Conservation (phyloP, 257 asterid genomes). For the Petrea volubilis region DNA sequence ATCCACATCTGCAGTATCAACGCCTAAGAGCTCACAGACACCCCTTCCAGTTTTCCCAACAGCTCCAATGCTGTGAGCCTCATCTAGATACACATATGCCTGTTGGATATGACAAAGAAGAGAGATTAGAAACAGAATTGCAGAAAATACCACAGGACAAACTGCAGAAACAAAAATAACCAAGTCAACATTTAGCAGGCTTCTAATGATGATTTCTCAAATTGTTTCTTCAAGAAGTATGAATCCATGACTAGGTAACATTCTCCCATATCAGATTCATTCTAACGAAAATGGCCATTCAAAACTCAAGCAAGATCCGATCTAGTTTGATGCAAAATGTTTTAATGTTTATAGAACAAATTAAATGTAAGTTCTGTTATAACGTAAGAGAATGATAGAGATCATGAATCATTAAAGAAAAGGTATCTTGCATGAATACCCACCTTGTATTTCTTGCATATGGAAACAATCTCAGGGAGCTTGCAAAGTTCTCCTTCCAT, state of each 20-base stretch:
- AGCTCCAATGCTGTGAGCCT: constrained; percentile 99
- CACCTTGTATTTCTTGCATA: constrained; percentile 99
- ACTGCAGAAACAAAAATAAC: background rate
- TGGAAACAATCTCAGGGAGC: constrained; percentile 92
- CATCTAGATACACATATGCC: constrained; percentile 93
- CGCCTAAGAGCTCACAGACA: constrained; percentile 96
- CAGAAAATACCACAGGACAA: background rate
- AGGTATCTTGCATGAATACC: constrained; percentile 9
- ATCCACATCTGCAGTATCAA: constrained; percentile 93
- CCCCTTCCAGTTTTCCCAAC: constrained; percentile 97
- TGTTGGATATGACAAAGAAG: constrained; percentile 30
- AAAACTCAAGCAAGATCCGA: constrained; percentile 3
- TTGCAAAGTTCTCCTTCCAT: constrained; percentile 99
- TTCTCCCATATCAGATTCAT: constrained; percentile 16
- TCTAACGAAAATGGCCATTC: constrained; percentile 1
- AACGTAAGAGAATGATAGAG: constrained; percentile 2
- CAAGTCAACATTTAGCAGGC: constrained; percentile 5
- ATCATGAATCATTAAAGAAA: constrained; percentile 20
- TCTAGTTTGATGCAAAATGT: constrained; percentile 1
- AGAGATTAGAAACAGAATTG: background rate
- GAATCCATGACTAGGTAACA: background rate
- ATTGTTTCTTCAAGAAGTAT: background rate
- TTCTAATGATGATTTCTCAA: constrained; percentile 2
- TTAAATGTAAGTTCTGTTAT: background rate
- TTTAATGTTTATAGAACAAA: background rate